phyloP scores from a whole-genome alignment of 805 yeast species.

The Nakazawaea populi region DNA sequence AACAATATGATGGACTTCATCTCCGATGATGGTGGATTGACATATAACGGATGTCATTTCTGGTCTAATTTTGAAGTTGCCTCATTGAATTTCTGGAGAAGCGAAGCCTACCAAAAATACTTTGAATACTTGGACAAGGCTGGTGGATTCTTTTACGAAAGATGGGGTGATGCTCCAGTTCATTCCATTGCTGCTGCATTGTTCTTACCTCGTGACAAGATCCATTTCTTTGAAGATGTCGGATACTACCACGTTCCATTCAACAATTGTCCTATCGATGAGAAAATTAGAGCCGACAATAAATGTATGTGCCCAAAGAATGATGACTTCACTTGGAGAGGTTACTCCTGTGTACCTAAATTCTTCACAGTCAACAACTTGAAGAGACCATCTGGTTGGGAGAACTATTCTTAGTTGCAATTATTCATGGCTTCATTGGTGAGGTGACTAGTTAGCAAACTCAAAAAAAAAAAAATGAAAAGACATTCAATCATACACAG shows the following conservation, averaged over 20 bases:
- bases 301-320: slow-evolving; percentile 71
- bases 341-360: slow-evolving; percentile 65
- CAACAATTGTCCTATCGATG: slow-evolving; percentile 73
- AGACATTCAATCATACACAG: not conserved
- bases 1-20: slow-evolving; percentile 66
- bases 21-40: slow-evolving; percentile 60
- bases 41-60: slow-evolving; percentile 80
- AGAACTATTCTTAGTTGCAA: slow-evolving; percentile 30
- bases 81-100: slow-evolving; percentile 67
- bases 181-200: slow-evolving; percentile 84
- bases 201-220: slow-evolving; percentile 60
- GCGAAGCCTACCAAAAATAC: slow-evolving; percentile 61
- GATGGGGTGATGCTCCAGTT: slow-evolving; percentile 95
- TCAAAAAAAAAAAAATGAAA: too few species aligned
- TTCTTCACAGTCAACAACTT: slow-evolving; percentile 51
- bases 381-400: slow-evolving; percentile 68
- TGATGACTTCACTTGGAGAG: slow-evolving; percentile 73
- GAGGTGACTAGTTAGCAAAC: too few species aligned
- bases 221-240: slow-evolving; percentile 79
- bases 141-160: slow-evolving; percentile 90
- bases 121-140: slow-evolving; percentile 70
- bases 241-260: slow-evolving; percentile 85
- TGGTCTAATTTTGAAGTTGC: slow-evolving; percentile 92
- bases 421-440: too few species aligned
- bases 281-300: slow-evolving; percentile 45